Base-by-base conservation (phyloP, 257 asterid genomes). In the Solanum lignicaule region DNA sequence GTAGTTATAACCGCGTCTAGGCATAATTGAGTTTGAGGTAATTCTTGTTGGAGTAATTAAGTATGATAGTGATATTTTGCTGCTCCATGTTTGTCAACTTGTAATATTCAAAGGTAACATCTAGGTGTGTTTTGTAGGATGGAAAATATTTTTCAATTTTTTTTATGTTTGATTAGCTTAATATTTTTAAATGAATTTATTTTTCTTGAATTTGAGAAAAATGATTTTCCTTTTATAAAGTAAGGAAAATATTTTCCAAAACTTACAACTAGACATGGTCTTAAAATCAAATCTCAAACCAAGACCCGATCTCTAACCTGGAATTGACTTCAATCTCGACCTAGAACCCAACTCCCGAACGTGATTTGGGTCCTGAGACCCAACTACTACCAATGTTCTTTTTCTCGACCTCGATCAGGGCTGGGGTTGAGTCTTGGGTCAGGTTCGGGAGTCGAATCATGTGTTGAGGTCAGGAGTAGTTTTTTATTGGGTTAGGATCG, bases 341-440 rank as follows among this genome's bases (percentile, higher is more conserved):
- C 4, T 4, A 7, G 1, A 55, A 20, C 10, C 9, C 1, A 18
- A 16, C 9, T 18, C 4, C 1, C 9, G 6, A 46, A 4, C 7
- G 20, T 52, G n/a, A 52, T 3, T 5, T 0, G 0, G 1, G 9
- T 5, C 4, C 4, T 18, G n/a, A 18, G n/a, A 16, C 9, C 23
- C n/a, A 52, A 52, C 62, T 4, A 16, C 62, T 16, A 52, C 62
- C 9, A 18, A 3, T 16, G 62, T 2, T 18, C 4, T 5, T 3
- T 2, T 18, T 52, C 62, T 18, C 0, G 10, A 52, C 62, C 62
- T 52, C 7, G 1, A 48, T 48, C 3, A 16, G 21, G 60, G 7
- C 0, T 48, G 21, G 21, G 3, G 60, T 48, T 48, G 8, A 48
- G 60, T 15, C 60, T 48, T 48, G 21, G 60, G 21, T 48, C 60